A percentile compares a stretch with the other conserved stretches of the same genome.
Conservation (phyloP, 2,329 filamentous ascomycete genomes). For the Claviceps digitariae region DNA sequence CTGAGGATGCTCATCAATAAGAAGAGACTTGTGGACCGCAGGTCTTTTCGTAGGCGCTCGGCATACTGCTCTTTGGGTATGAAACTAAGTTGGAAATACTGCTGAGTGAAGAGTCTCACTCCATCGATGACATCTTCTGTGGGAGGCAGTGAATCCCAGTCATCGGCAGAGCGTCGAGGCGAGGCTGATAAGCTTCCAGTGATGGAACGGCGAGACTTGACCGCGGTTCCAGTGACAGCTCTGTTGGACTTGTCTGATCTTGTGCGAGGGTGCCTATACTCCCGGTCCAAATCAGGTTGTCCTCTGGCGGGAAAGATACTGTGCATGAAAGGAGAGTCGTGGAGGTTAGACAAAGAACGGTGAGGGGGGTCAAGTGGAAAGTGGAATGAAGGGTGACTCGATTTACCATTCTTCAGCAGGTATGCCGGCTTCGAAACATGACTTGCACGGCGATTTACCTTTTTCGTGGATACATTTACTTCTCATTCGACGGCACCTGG, state of each 20-base stretch:
- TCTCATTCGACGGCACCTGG: conserved; percentile 40
- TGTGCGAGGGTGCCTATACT: conserved; percentile 41
- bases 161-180: conserved; percentile 17
- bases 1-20: conserved; percentile 41
- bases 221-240: conserved; percentile 22
- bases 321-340: background rate
- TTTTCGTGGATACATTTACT: conserved; percentile 42
- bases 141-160: conserved; percentile 37
- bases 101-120: conserved; percentile 36
- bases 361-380: background rate
- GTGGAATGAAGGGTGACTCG: background rate
- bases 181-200: conserved; percentile 16
- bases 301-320: conserved; percentile 40
- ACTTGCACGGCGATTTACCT: conserved; percentile 34
- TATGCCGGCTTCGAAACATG: conserved; percentile 37
- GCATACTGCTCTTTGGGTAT: conserved; percentile 40
- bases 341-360: background rate
- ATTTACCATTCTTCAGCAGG: conserved; percentile 35
- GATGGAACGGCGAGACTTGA: conserved; percentile 22
- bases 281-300: conserved; percentile 39
- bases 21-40: conserved; percentile 37
- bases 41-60: conserved; percentile 30
- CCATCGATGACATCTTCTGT: conserved; percentile 36
- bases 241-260: conserved; percentile 32
- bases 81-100: conserved; percentile 48